phyloP scores from a whole-genome alignment of 2,329 filamentous ascomycete genomes.

The Pestalotiopsis sp. region DNA sequence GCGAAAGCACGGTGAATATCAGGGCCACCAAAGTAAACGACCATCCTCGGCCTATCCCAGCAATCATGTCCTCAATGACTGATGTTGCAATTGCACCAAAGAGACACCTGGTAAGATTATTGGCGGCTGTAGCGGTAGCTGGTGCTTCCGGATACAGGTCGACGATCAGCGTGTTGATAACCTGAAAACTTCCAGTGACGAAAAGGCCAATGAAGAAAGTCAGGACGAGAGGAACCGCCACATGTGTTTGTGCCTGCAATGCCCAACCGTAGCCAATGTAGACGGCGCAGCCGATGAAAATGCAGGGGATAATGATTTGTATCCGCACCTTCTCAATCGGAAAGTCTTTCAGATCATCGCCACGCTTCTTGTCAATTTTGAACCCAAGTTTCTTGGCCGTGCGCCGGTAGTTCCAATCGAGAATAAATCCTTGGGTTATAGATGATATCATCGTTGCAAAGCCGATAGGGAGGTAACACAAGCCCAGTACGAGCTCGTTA shows the following conservation, averaged over 20 bases:
- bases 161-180: slow-evolving; percentile 65
- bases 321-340: slow-evolving; percentile 59
- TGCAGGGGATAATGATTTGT: slow-evolving; percentile 55
- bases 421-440: slow-evolving; percentile 57
- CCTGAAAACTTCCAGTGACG: slow-evolving; percentile 64
- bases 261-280: slow-evolving; percentile 62
- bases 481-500: slow-evolving; percentile 52
- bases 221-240: slow-evolving; percentile 58
- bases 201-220: slow-evolving; percentile 59
- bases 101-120: slow-evolving; percentile 65
- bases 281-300: slow-evolving; percentile 55
- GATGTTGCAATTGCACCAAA: slow-evolving; percentile 62
- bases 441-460: slow-evolving; percentile 51
- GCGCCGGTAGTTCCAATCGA: slow-evolving; percentile 72
- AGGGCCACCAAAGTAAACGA: slow-evolving; percentile 62
- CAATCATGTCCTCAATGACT: slow-evolving; percentile 61
- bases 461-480: slow-evolving; percentile 59
- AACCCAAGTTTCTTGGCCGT: slow-evolving; percentile 65
- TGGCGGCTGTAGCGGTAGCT: slow-evolving; percentile 65
- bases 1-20: slow-evolving; percentile 50
- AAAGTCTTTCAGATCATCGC: slow-evolving; percentile 52
- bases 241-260: slow-evolving; percentile 49
- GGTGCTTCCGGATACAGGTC: slow-evolving; percentile 64
- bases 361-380: slow-evolving; percentile 60
- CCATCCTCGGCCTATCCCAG: slow-evolving; percentile 61